phyloP scores from a whole-genome alignment of 1,284 basidiomycete genomes.

The Cutaneotrichosporon daszewskae region DNA sequence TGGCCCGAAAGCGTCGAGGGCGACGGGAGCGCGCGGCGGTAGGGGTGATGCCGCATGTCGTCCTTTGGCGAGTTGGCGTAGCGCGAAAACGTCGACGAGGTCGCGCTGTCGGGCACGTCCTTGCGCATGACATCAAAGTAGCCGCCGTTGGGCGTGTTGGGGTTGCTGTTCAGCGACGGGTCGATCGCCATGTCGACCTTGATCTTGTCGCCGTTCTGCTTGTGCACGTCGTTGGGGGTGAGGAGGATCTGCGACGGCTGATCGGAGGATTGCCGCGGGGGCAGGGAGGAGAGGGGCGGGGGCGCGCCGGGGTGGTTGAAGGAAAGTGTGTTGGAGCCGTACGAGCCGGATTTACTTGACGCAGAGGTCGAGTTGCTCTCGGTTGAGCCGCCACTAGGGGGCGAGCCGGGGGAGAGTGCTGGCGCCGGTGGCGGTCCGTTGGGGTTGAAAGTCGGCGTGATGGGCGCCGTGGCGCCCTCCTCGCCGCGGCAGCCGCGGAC shows the following conservation, averaged over 20 bases:
- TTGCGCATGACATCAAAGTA: slow-evolving; percentile 19
- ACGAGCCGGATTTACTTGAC: not conserved
- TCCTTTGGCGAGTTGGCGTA: slow-evolving; percentile 23
- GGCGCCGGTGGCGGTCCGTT: slow-evolving; percentile 30
- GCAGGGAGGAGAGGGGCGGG: slow-evolving; percentile 32
- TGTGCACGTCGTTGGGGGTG: slow-evolving; percentile 34
- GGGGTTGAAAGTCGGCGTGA: slow-evolving; percentile 36
- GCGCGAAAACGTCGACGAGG: slow-evolving; percentile 28
- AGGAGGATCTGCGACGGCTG: slow-evolving; percentile 35
- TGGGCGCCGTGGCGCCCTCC: slow-evolving; percentile 41
- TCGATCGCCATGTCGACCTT: slow-evolving; percentile 18
- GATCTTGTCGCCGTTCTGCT: slow-evolving; percentile 7
- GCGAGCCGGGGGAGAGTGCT: slow-evolving; percentile 27
- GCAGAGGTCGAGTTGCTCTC: not conserved
- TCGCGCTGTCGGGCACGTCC: slow-evolving; percentile 15
- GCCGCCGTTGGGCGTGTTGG: slow-evolving; percentile 6
- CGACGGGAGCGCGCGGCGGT: slow-evolving; percentile 25
- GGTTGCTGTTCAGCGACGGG: slow-evolving; percentile 8
- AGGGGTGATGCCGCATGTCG: slow-evolving; percentile 27
- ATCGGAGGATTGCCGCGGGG: slow-evolving; percentile 29
- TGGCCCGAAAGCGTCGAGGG: slow-evolving; percentile 14
- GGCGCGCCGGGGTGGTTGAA: slow-evolving; percentile 34
- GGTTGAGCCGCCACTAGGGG: no score
- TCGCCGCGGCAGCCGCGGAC: slow-evolving; percentile 49
- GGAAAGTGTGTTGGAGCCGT: slow-evolving; percentile 14